These are phyloP conservation scores for Nematocida minor DNA, from an alignment of 371 early-diverging fungal species.

Conservation along the genomic window DNA sequence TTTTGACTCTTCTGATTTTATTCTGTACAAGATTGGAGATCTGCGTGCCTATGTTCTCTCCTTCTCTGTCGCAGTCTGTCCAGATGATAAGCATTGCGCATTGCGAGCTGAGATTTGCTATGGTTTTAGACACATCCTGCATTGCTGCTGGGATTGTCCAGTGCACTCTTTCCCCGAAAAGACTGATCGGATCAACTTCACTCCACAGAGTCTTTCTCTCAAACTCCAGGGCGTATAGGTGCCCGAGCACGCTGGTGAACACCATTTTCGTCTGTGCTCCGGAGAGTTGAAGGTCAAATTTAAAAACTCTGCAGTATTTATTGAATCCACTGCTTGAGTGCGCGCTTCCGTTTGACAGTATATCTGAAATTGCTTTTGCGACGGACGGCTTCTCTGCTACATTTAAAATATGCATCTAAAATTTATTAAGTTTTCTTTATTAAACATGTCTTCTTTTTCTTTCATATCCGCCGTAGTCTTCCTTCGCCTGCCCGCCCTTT, in stretches of 20 bases:
- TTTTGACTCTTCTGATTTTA: slow-evolving; percentile 15
- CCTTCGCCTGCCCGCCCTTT: slow-evolving; percentile 85
- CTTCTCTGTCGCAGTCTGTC: slow-evolving; percentile 99
- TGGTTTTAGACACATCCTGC: slow-evolving; percentile 64
- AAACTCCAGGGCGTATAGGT: slow-evolving; percentile 62
- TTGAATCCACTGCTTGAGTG: slow-evolving; percentile 25
- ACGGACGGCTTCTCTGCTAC: slow-evolving; percentile 97
- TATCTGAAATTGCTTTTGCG: slow-evolving; percentile 76
- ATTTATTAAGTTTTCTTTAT: slow-evolving; percentile 17
- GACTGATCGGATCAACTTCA: slow-evolving; percentile 55
- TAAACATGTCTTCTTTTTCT: slow-evolving; percentile 25
- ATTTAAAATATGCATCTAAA: slow-evolving; percentile 63
- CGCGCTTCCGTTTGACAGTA: slow-evolving; percentile 67
- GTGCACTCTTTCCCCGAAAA: slow-evolving; percentile 64
- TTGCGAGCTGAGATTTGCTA: slow-evolving; percentile 69
- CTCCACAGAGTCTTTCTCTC: slow-evolving; percentile 55
- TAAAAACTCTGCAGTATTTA: slow-evolving; percentile 61
- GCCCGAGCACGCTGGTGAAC: slow-evolving; percentile 66
- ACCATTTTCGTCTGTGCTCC: slow-evolving; percentile 53
- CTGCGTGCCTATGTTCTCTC: slow-evolving; percentile 90
- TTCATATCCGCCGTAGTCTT: slow-evolving; percentile 77
- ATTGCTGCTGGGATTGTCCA: slow-evolving; percentile 69
- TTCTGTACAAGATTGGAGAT: slow-evolving; percentile 65
- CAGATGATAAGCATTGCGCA: slow-evolving; percentile 80
- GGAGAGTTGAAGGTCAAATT: slow-evolving; percentile 38